phyloP scores from a whole-genome alignment of 192 early-diverging fungal species.

The Pilaira anomala region DNA sequence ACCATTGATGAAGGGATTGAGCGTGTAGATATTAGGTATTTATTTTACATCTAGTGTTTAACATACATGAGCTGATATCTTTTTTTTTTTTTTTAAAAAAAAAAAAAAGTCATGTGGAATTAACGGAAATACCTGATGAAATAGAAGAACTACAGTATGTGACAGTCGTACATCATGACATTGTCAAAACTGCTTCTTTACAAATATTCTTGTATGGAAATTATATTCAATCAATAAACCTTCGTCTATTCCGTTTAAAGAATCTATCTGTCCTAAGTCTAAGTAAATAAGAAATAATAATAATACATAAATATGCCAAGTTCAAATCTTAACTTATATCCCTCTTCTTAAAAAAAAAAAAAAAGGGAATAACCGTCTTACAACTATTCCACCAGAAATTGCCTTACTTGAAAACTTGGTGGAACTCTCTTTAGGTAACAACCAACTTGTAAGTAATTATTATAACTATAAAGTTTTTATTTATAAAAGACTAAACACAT shows the following conservation, averaged over 20 bases:
- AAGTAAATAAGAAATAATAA: slow-evolving; percentile 31
- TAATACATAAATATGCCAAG: background rate
- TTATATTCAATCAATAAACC: slow-evolving; percentile 29
- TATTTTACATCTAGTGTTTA: no score
- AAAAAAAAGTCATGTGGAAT: slow-evolving; percentile 19
- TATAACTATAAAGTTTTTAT: background rate
- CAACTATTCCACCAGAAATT: slow-evolving; percentile 42
- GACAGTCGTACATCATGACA: slow-evolving; percentile 26
- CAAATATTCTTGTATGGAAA: slow-evolving; percentile 48
- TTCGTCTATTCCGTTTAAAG: slow-evolving; percentile 39
- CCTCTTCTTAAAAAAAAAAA: background rate
- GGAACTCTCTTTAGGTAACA: slow-evolving; percentile 48
- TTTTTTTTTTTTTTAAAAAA: background rate
- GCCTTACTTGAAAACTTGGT: slow-evolving; percentile 41
- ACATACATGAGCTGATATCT: background rate
- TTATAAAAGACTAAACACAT: background rate
- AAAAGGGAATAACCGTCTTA: slow-evolving; percentile 42
- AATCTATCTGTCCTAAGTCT: slow-evolving; percentile 48
- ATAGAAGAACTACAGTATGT: slow-evolving; percentile 27
- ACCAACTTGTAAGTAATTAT: slow-evolving; percentile 34
- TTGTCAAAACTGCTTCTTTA: slow-evolving; percentile 25
- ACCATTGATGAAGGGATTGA: slow-evolving; percentile 30
- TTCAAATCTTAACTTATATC: background rate
- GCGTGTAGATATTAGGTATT: slow-evolving; percentile 29
- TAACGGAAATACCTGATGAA: slow-evolving; percentile 30